Conservation (phyloP, 257 asterid genomes). For the Solanum clarkiae region DNA sequence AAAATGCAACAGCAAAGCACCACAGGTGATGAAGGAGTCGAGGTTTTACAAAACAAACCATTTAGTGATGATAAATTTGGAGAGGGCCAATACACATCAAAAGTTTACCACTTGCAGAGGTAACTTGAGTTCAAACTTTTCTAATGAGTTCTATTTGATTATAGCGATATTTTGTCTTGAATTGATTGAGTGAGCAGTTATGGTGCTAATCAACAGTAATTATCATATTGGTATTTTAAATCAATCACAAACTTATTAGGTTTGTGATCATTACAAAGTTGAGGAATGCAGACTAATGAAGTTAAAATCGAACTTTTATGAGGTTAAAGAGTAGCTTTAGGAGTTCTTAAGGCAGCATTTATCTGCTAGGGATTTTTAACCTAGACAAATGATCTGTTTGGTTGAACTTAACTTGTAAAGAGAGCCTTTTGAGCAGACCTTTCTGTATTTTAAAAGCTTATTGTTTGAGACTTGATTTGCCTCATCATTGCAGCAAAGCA, state of each 20-base stretch:
- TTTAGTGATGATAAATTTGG: constrained; percentile 37
- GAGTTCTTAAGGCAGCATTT: not conserved
- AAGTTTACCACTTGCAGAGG: constrained; percentile 1
- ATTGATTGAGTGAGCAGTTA: not conserved
- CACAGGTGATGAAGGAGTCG: constrained; percentile 76
- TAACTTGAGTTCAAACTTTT: not conserved
- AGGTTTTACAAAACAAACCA: constrained; percentile 71
- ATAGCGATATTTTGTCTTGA: not conserved
- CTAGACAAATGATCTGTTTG: not conserved
- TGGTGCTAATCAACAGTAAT: not conserved
- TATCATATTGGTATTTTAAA: not conserved
- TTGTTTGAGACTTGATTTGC: not conserved
- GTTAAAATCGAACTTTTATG: not conserved
- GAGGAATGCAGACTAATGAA: not conserved
- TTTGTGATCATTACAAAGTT: not conserved
- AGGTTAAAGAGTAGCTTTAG: not conserved
- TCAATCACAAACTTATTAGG: not conserved
- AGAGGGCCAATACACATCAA: not conserved
- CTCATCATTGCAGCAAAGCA: not conserved
- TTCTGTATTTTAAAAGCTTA: not conserved
- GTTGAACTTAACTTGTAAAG: not conserved
- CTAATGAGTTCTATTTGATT: not conserved
- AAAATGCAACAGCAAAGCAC: constrained; percentile 88
- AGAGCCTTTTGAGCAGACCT: not conserved
- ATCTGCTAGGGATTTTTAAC: not conserved